A percentile compares a stretch with the other conserved stretches of the same genome.
phyloP scores from a whole-genome alignment of 108 stramenopile species.

The Seminavis robusta region DNA sequence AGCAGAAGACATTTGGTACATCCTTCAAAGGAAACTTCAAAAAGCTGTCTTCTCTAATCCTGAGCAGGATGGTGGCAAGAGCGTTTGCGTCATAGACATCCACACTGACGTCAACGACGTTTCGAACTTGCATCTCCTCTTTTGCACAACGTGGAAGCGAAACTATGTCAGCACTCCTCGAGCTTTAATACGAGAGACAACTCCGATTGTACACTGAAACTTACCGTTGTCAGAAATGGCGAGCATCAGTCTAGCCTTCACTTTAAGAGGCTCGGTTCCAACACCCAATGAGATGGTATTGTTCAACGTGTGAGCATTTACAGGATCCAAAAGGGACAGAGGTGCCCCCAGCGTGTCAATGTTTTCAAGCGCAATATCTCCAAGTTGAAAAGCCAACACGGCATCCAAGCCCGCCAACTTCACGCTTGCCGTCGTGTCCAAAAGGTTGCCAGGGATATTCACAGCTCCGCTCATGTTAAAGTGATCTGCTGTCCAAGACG shows the following conservation, averaged over 20 bases:
- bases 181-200: background rate
- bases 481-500: conserved; percentile 24
- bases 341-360: conserved; percentile 67
- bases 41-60: conserved; percentile 41
- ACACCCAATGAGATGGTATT: conserved; percentile 53
- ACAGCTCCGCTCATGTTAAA: conserved; percentile 45
- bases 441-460: conserved; percentile 23
- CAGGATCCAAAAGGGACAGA: conserved; percentile 31
- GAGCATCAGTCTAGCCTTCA: conserved; percentile 22
- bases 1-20: conserved; percentile 44
- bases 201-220: background rate
- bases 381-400: conserved; percentile 28
- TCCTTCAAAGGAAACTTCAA: conserved; percentile 47
- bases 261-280: conserved; percentile 31
- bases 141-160: background rate
- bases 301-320: conserved; percentile 31
- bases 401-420: conserved; percentile 43
- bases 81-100: conserved; percentile 28
- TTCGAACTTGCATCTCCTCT: conserved; percentile 41
- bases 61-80: conserved; percentile 27
- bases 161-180: background rate
- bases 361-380: conserved; percentile 43
- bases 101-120: conserved; percentile 35
- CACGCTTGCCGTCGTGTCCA: conserved; percentile 22
- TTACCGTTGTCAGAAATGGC: conserved; percentile 28